Percentiles rank a stretch among this genome's conserved stretches.
Conservation (phyloP, 345 rosid species). For the Lagerstroemia speciosa region DNA sequence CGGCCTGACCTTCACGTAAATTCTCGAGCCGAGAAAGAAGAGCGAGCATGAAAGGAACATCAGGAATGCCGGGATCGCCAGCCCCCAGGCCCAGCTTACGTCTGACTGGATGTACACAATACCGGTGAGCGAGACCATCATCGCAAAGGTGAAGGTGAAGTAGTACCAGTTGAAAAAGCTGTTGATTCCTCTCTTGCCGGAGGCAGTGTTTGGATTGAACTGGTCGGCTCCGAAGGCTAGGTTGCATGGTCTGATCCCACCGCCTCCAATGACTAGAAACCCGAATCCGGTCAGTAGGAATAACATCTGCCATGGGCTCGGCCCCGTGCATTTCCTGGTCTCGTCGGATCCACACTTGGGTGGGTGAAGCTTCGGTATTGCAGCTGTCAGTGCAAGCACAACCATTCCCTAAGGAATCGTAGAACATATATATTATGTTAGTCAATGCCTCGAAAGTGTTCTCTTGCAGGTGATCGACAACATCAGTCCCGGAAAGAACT, state of each 20-base stretch:
- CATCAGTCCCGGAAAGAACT: too few species aligned
- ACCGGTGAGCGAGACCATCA: slow-evolving; percentile 28
- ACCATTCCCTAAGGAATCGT: slow-evolving; percentile 30
- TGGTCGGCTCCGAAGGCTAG: slow-evolving; percentile 54
- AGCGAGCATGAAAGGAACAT: slow-evolving; percentile 28
- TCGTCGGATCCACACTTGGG: slow-evolving; percentile 15
- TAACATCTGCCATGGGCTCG: slow-evolving; percentile 28
- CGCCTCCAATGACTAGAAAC: slow-evolving; percentile 32
- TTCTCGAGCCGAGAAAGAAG: slow-evolving; percentile 30
- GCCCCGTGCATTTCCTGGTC: slow-evolving; percentile 13
- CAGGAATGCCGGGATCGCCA: slow-evolving; percentile 37
- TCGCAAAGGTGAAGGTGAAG: slow-evolving; percentile 33
- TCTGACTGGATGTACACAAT: slow-evolving; percentile 43
- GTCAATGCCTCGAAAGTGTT: too few species aligned
- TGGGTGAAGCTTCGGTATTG: slow-evolving; percentile 28
- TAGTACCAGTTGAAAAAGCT: slow-evolving; percentile 61
- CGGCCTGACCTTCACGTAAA: slow-evolving; percentile 31
- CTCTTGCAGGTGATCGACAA: too few species aligned
- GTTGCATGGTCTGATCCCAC: slow-evolving; percentile 46
- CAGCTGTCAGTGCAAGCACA: slow-evolving; percentile 31
- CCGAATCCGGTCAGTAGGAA: slow-evolving; percentile 25
- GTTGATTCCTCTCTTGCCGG: slow-evolving; percentile 25
- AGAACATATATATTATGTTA: too few species aligned
- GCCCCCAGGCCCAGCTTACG: slow-evolving; percentile 49
- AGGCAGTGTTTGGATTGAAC: slow-evolving; percentile 31